Conservation (phyloP, 108 stramenopile genomes). For the Aureococcus anophagefferens region DNA sequence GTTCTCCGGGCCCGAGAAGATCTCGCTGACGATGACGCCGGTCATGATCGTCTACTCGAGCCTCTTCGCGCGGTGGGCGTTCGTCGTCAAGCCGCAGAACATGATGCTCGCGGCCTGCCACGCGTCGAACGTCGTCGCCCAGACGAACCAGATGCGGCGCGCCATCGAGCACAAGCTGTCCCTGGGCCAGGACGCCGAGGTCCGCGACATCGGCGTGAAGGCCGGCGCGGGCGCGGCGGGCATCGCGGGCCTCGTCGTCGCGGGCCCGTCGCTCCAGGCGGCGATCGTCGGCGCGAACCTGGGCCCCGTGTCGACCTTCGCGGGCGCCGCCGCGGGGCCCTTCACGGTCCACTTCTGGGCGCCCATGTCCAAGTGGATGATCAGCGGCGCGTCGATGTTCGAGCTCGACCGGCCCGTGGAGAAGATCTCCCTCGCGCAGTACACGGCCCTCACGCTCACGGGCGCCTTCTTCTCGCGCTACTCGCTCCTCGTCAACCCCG, state of each 20-base stretch:
- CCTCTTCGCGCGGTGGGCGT: constrained; percentile 71
- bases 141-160: constrained; percentile 64
- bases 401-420: constrained; percentile 73
- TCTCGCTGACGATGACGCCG: constrained; percentile 73
- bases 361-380: constrained; percentile 78
- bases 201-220: constrained; percentile 48
- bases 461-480: constrained; percentile 75
- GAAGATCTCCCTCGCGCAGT: constrained; percentile 68
- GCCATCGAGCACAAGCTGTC: constrained; percentile 59
- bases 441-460: constrained; percentile 64
- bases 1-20: constrained; percentile 62
- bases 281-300: constrained; percentile 43
- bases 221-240: constrained; percentile 56
- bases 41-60: constrained; percentile 68
- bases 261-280: constrained; percentile 48
- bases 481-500: constrained; percentile 60
- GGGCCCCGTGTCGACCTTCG: constrained; percentile 50
- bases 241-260: constrained; percentile 44
- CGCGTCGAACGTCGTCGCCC: constrained; percentile 64
- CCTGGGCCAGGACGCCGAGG: constrained; percentile 54
- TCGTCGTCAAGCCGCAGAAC: constrained; percentile 65
- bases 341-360: constrained; percentile 59
- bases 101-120: constrained; percentile 56
- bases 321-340: constrained; percentile 59
- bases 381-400: constrained; percentile 65